Percentiles rank a stretch among this genome's conserved stretches.
These are phyloP conservation scores for Gardenia jasminoides DNA, from an alignment of 257 asterid species.

Conservation along the genomic window DNA sequence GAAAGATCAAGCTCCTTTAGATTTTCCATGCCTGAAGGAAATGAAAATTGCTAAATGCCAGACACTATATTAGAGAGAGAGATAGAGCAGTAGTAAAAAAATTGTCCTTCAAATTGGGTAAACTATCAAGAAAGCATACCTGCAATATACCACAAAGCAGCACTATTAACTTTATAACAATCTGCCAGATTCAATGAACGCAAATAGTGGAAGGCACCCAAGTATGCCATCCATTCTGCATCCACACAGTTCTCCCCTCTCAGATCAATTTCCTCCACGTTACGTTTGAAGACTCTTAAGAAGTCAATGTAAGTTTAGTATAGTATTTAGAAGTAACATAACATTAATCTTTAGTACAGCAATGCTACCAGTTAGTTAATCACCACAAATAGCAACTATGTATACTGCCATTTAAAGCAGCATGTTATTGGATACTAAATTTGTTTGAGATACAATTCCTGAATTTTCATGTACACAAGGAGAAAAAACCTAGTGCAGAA, in stretches of 20 bases:
- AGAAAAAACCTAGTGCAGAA: not conserved
- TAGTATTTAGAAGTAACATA: not conserved
- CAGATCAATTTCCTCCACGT: slow-evolving; percentile 65
- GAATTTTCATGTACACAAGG: not conserved
- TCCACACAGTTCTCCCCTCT: slow-evolving; percentile 69
- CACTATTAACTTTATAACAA: slow-evolving; percentile 67
- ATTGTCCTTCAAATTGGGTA: slow-evolving; percentile 2
- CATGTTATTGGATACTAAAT: not conserved
- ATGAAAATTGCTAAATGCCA: slow-evolving; percentile 7
- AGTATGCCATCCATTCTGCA: slow-evolving; percentile 98
- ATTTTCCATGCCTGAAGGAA: slow-evolving; percentile 61
- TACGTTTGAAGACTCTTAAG: slow-evolving; percentile 74
- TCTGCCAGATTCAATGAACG: slow-evolving; percentile 62
- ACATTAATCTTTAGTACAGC: not conserved
- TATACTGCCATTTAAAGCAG: not conserved
- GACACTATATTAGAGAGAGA: not conserved
- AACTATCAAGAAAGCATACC: slow-evolving; percentile 37
- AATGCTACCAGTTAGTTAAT: not conserved
- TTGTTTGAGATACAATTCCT: not conserved
- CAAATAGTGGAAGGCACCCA: slow-evolving; percentile 77
- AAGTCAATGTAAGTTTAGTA: slow-evolving; percentile 21
- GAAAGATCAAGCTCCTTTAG: slow-evolving; percentile 79
- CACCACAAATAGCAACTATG: not conserved
- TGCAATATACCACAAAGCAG: slow-evolving; percentile 81
- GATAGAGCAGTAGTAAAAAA: not conserved